A percentile compares a stretch with the other conserved stretches of the same genome.
These are phyloP conservation scores for Neurospora sp. DNA, from an alignment of 495 filamentous ascomycete species.

Conservation along the genomic window DNA sequence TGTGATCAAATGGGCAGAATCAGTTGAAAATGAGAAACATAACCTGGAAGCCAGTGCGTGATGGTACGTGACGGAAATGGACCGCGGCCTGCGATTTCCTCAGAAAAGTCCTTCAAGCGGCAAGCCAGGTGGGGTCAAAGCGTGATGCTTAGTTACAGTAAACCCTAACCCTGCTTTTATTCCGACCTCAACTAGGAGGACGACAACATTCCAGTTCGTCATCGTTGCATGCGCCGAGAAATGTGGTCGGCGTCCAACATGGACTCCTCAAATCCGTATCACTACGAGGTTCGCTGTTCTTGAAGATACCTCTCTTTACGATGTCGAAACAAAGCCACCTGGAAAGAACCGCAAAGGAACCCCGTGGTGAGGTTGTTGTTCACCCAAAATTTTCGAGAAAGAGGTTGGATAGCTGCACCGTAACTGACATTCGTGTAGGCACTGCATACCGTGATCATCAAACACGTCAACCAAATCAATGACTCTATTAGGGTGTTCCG, in stretches of 20 bases:
- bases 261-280: not conserved
- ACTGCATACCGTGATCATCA: slow-evolving; percentile 29
- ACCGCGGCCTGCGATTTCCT: not conserved
- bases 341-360: slow-evolving; percentile 63
- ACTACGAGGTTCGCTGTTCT: not conserved
- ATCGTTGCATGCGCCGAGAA: not conserved
- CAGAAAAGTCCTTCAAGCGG: not conserved
- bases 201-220: not conserved
- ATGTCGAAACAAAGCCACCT: slow-evolving; percentile 31
- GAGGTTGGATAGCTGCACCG: not conserved
- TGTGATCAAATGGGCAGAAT: not conserved
- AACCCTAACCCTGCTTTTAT: not conserved
- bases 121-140: not conserved
- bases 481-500: slow-evolving; percentile 30
- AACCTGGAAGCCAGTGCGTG: not conserved
- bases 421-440: slow-evolving; percentile 23
- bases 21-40: not conserved
- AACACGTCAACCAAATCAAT: slow-evolving; percentile 23
- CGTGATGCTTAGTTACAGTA: not conserved
- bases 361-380: slow-evolving; percentile 44
- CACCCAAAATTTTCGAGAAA: not conserved
- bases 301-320: not conserved
- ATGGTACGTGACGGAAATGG: not conserved
- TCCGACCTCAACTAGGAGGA: not conserved
- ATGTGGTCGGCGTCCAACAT: not conserved